A percentile compares a stretch with the other conserved stretches of the same genome.
Evolutionary conservation across 2,329 filamentous ascomycete species (phyloP).

Genomic region (Xylariaceae sp.): DNA sequence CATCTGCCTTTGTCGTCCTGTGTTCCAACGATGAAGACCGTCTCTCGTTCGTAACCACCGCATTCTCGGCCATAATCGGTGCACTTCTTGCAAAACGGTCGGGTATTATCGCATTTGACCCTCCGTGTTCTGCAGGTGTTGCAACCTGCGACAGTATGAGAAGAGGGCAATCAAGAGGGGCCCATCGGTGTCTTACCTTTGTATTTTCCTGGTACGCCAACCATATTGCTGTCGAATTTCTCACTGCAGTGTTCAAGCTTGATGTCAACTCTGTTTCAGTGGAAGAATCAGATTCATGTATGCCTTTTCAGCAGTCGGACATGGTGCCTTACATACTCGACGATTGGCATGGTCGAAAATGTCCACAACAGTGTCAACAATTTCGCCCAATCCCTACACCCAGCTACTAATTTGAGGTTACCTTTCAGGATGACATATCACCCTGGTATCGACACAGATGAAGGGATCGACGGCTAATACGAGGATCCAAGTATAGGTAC

Average conservation of each 20-base stretch:
- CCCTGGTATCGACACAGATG: no score
- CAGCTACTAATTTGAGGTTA: no score
- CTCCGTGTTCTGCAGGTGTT: constrained; percentile 51
- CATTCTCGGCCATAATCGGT: constrained; percentile 52
- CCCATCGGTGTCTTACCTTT: constrained; percentile 34
- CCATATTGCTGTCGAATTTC: constrained; percentile 39
- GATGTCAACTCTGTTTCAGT: no score
- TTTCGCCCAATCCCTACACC: no score
- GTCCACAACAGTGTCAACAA: no score
- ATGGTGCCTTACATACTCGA: no score
- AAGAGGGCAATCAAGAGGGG: neutral
- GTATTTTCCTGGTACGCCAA: constrained; percentile 60
- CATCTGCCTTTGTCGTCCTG: constrained; percentile 50
- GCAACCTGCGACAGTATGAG: constrained; percentile 36
- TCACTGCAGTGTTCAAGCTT: neutral
- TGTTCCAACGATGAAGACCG: constrained; percentile 61
- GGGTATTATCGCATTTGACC: constrained; percentile 52
- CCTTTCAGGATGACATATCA: no score
- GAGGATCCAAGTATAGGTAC: no score
- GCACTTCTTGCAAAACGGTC: constrained; percentile 58
- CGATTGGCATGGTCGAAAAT: no score
- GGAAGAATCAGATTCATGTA: no score
- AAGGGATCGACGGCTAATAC: no score
- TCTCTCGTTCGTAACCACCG: constrained; percentile 58
- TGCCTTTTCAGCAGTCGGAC: no score